These are phyloP conservation scores for Lunularia cruciata DNA, from an alignment of 225 moss, liverwort and hornwort genomes.

Conservation along the genomic window DNA sequence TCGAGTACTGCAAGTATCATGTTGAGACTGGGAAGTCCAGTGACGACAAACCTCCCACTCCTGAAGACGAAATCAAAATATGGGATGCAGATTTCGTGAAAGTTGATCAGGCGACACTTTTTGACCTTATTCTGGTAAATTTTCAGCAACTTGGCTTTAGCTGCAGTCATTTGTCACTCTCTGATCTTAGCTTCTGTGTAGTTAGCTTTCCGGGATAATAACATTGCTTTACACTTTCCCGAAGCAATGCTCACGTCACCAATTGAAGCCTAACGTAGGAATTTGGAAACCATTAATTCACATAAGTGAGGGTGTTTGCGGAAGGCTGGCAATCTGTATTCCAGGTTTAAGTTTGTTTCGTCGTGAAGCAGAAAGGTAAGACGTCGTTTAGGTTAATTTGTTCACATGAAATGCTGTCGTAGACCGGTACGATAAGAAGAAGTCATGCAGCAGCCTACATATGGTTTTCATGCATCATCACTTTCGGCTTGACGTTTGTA, in stretches of 20 bases:
- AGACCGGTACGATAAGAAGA: too few species aligned
- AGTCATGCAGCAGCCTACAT: too few species aligned
- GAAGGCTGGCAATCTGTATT: too few species aligned
- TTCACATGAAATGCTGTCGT: too few species aligned
- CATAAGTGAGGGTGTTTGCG: too few species aligned
- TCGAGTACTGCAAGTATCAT: constrained; percentile 49
- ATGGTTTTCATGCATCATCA: too few species aligned
- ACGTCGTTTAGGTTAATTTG: too few species aligned
- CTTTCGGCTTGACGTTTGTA: too few species aligned
- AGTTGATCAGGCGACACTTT: constrained; percentile 46
- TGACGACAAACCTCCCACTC: constrained; percentile 36
- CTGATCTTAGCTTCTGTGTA: background rate
- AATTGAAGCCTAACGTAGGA: background rate
- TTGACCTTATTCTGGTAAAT: constrained; percentile 47
- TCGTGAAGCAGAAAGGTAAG: too few species aligned
- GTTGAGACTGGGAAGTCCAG: constrained; percentile 28
- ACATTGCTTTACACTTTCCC: background rate
- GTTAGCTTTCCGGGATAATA: background rate
- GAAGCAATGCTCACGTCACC: background rate
- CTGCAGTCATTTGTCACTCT: background rate
- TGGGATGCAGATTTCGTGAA: constrained; percentile 45
- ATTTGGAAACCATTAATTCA: too few species aligned
- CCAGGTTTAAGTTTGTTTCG: too few species aligned
- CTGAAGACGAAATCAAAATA: constrained; percentile 34
- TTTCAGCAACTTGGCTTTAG: too few species aligned